A percentile compares a stretch with the other conserved stretches of the same genome.
These are phyloP conservation scores for Tephrocybe sp. DNA, from an alignment of 768 basidiomycete species.

Conservation along the genomic window DNA sequence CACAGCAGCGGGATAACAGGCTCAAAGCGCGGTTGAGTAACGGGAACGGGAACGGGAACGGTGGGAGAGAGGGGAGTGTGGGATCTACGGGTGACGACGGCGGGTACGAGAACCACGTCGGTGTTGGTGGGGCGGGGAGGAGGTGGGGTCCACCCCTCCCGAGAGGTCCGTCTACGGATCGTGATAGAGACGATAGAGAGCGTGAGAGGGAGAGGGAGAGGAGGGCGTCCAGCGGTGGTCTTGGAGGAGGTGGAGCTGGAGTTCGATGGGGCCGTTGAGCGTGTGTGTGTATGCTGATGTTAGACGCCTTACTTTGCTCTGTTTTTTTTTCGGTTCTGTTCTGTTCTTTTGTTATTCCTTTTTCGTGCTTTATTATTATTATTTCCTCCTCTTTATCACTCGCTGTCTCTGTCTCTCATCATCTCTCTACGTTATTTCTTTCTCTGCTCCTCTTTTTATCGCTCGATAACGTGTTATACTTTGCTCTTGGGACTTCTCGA, in stretches of 20 bases:
- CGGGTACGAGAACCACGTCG: constrained; percentile 21
- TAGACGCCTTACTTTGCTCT: background rate
- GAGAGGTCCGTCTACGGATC: constrained; percentile 51
- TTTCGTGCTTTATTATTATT: constrained; percentile 6
- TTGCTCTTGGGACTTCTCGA: no score
- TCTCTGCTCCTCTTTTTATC: no score
- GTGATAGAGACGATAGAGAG: constrained; percentile 46
- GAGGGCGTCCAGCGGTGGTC: background rate
- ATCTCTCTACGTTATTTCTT: no score
- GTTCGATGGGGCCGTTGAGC: constrained; percentile 1
- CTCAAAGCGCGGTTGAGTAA: background rate
- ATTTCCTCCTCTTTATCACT: background rate
- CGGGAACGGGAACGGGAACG: background rate
- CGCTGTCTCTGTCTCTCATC: background rate
- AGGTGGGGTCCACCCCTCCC: constrained; percentile 34
- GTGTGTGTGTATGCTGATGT: background rate
- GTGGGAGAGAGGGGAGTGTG: constrained; percentile 16
- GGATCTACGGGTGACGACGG: constrained; percentile 33
- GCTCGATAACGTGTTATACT: no score
- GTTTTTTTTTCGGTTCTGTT: no score
- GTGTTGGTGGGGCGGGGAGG: constrained; percentile 39
- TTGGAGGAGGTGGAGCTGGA: background rate
- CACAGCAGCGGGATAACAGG: background rate
- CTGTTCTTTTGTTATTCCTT: no score
- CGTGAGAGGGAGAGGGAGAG: constrained; percentile 22